phyloP scores from a whole-genome alignment of 2,329 filamentous ascomycete species.

The Alternaria hordeiaustralica region DNA sequence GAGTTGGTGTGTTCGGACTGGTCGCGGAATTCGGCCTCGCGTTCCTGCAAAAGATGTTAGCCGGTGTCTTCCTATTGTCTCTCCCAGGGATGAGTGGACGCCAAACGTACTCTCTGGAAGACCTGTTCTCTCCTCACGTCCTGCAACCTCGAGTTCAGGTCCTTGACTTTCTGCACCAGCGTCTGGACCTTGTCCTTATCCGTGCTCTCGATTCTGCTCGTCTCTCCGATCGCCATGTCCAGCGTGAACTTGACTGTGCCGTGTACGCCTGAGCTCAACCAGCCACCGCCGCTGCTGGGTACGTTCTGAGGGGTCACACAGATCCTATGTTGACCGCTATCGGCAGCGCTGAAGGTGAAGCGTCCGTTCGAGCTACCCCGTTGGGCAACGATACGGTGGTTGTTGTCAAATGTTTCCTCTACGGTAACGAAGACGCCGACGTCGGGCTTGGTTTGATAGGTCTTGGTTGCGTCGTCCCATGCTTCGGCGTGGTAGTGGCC shows the following conservation, averaged over 20 bases:
- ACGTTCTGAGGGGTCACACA: slow-evolving; percentile 89
- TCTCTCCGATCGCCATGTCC: slow-evolving; percentile 93
- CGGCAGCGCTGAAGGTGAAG: slow-evolving; percentile 95
- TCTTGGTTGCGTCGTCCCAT: slow-evolving; percentile 72
- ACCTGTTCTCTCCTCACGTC: slow-evolving; percentile 95
- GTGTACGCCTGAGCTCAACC: slow-evolving; percentile 71
- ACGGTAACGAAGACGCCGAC: slow-evolving; percentile 90
- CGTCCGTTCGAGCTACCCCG: slow-evolving; percentile 76
- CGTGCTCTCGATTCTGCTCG: slow-evolving; percentile 87
- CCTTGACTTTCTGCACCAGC: slow-evolving; percentile 84
- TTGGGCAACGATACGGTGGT: slow-evolving; percentile 94
- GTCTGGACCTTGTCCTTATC: slow-evolving; percentile 94
- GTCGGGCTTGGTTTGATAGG: slow-evolving; percentile 75
- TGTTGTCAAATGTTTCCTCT: slow-evolving; percentile 96
- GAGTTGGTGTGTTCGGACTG: slow-evolving; percentile 93
- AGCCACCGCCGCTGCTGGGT: slow-evolving; percentile 69
- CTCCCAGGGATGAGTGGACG: background rate
- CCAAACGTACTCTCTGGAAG: slow-evolving; percentile 77
- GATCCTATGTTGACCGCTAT: slow-evolving; percentile 93
- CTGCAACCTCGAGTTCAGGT: slow-evolving; percentile 83
- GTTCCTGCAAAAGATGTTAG: slow-evolving; percentile 68
- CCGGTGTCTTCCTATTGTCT: background rate
- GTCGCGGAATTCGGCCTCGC: slow-evolving; percentile 96
- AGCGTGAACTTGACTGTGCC: slow-evolving; percentile 84
- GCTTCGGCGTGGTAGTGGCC: slow-evolving; percentile 88